These are phyloP conservation scores for Endoconidiophora polonica DNA, from an alignment of 2,329 filamentous ascomycete genomes.

Conservation along the genomic window DNA sequence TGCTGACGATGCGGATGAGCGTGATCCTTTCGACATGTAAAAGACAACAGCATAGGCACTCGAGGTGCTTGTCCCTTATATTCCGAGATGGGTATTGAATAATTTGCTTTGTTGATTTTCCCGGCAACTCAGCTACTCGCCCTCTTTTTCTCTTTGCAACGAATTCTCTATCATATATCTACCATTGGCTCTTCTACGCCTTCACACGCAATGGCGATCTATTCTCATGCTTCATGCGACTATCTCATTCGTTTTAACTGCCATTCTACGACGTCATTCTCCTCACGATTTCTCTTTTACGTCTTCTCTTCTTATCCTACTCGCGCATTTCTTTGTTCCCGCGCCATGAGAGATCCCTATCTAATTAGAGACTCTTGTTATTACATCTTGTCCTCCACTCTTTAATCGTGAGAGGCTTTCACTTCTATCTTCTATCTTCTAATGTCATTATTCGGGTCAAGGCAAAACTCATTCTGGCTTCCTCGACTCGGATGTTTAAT, in stretches of 20 bases:
- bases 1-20: background rate
- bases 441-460: background rate
- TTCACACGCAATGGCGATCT: too few relatives aligned
- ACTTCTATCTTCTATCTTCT: background rate
- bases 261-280: background rate
- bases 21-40: background rate
- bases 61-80: too few relatives aligned
- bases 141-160: background rate
- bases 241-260: background rate
- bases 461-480: background rate
- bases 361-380: background rate
- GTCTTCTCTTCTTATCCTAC: background rate
- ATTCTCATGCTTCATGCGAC: too few relatives aligned
- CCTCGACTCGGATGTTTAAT: background rate
- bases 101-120: too few relatives aligned
- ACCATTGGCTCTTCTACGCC: background rate
- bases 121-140: background rate
- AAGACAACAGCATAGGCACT: background rate
- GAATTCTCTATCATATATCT: background rate
- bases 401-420: background rate
- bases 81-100: too few relatives aligned
- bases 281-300: background rate
- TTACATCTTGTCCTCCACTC: background rate
- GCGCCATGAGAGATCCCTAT: background rate
- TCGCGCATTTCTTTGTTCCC: background rate